A percentile compares a stretch with the other conserved stretches of the same genome.
phyloP scores from a whole-genome alignment of 139 green algal genomes.

The Chlorella sorokiniana region DNA sequence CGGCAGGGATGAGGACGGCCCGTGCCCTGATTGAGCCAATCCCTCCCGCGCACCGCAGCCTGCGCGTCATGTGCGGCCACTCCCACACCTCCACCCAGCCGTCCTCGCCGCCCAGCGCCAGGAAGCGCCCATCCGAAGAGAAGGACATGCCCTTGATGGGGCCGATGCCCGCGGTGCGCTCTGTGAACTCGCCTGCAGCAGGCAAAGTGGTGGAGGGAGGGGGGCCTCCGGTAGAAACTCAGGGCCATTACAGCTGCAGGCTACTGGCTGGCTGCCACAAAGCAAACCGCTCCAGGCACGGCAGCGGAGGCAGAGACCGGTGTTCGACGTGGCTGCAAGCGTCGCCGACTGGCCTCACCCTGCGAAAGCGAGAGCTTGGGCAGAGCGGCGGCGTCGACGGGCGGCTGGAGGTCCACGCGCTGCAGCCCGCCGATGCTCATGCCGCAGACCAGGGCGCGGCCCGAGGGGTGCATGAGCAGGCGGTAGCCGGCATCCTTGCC shows the following conservation, averaged over 20 bases:
- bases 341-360: background rate
- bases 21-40: background rate
- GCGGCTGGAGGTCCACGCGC: constrained; percentile 31
- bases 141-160: constrained; percentile 52
- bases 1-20: background rate
- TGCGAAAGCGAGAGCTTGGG: constrained; percentile 18
- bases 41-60: background rate
- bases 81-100: constrained; percentile 34
- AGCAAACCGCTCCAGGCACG: no score
- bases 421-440: constrained; percentile 40
- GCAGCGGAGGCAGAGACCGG: no score
- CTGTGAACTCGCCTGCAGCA: constrained; percentile 16
- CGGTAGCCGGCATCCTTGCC: constrained; percentile 44
- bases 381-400: background rate
- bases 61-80: constrained; percentile 33
- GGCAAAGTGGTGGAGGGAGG: background rate
- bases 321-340: background rate
- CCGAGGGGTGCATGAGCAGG: constrained; percentile 44
- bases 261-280: no score
- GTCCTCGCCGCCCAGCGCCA: constrained; percentile 53
- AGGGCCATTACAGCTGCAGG: background rate
- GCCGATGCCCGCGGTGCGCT: constrained; percentile 1
- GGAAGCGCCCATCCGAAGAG: constrained; percentile 33
- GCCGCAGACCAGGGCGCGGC: constrained; percentile 26
- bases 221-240: no score